Conservation (phyloP, 257 asterid genomes). For the Solanum tacnaense region DNA sequence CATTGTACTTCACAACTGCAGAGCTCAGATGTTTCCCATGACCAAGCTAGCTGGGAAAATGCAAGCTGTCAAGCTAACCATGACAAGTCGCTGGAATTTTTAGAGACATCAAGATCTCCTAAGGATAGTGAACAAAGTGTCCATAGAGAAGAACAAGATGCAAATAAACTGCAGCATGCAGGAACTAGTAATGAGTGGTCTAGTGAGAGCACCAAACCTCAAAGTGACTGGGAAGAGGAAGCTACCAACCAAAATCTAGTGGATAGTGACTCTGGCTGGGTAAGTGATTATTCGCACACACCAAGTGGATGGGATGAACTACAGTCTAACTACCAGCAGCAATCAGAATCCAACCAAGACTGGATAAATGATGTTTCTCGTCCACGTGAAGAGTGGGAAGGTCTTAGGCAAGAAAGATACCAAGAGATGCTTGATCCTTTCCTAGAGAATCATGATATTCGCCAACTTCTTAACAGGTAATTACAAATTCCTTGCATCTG, state of each 20-base stretch:
- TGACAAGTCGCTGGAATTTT: background rate
- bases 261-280: constrained; percentile 34
- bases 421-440: constrained; percentile 90
- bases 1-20: constrained; percentile 2
- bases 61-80: constrained; percentile 10
- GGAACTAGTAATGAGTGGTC: constrained; percentile 14
- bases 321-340: constrained; percentile 30
- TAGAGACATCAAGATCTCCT: constrained; percentile 1
- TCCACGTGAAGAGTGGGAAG: constrained; percentile 88
- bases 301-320: constrained; percentile 49
- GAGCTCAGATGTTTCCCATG: constrained; percentile 5
- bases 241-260: constrained; percentile 13
- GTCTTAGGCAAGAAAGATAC: constrained; percentile 75
- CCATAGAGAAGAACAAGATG: constrained; percentile 8
- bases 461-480: constrained; percentile 66
- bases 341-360: constrained; percentile 25
- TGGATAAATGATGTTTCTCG: constrained; percentile 82
- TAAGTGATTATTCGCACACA: constrained; percentile 28
- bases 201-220: constrained; percentile 9
- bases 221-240: constrained; percentile 12
- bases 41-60: constrained; percentile 14
- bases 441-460: constrained; percentile 57
- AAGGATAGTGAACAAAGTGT: background rate
- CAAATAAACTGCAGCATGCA: constrained; percentile 1
- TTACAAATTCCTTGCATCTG: background rate